Percentiles rank a stretch among this genome's conserved stretches.
Conservation (phyloP, 2,329 filamentous ascomycete genomes). For the Neofusicoccum umdonicola region DNA sequence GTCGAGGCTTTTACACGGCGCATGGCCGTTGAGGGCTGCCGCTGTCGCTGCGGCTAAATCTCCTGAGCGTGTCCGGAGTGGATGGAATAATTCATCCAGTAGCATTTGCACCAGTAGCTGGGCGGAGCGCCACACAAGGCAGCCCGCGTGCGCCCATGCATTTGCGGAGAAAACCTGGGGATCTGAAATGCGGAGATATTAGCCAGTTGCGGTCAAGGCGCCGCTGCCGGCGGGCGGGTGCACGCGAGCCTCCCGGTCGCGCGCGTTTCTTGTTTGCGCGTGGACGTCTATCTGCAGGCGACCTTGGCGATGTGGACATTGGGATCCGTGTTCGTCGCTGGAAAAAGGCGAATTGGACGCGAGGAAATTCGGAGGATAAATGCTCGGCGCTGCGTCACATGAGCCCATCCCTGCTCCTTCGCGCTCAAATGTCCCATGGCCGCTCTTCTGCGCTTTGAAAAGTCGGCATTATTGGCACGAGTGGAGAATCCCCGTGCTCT, state of each 20-base stretch:
- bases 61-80: not conserved
- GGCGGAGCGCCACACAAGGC: not conserved
- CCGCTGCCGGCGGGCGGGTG: not conserved
- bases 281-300: not conserved
- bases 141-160: not conserved
- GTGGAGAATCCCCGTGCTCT: no score
- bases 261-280: no score
- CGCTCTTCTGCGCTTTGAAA: no score
- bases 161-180: not conserved
- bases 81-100: slow-evolving; percentile 7
- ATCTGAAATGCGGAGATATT: not conserved
- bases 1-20: not conserved
- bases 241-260: not conserved
- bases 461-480: no score
- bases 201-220: not conserved
- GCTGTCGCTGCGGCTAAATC: slow-evolving; percentile 2
- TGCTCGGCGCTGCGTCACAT: no score
- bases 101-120: not conserved
- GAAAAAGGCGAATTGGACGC: no score
- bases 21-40: not conserved
- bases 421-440: no score
- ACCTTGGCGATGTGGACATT: not conserved
- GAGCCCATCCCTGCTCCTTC: no score
- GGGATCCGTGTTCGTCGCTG: no score
- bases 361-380: no score